These are phyloP conservation scores for Golubevia pallescens DNA, from an alignment of 1,284 basidiomycete species.

Conservation along the genomic window DNA sequence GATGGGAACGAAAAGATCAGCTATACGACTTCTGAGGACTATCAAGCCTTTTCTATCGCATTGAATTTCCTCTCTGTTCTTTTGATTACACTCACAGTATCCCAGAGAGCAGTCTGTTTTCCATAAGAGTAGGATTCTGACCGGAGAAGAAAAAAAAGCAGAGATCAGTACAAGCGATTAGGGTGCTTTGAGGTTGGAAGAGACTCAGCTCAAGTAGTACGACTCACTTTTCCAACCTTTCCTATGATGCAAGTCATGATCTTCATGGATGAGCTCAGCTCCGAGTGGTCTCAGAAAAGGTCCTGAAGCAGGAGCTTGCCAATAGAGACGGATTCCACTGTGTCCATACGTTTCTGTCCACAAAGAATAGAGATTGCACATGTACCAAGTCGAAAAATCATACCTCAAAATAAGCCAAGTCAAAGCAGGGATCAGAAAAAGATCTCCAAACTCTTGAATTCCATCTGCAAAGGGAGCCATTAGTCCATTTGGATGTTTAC, in stretches of 20 bases:
- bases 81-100: not conserved
- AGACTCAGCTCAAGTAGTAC: no score
- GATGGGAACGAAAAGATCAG: no score
- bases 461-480: conserved; percentile 45
- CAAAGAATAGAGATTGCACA: no score
- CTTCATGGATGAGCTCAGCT: conserved; percentile 39
- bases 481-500: conserved; percentile 45
- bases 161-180: no score
- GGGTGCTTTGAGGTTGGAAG: no score
- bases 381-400: no score
- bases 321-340: conserved; percentile 40
- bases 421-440: conserved; percentile 38
- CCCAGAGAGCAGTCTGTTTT: conserved; percentile 9
- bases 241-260: conserved; percentile 54
- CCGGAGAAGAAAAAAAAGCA: no score
- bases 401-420: conserved; percentile 25
- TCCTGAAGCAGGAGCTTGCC: conserved; percentile 20
- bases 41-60: no score
- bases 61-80: no score
- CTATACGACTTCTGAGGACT: no score
- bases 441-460: conserved; percentile 47
- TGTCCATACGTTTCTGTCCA: conserved; percentile 39
- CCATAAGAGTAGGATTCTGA: conserved; percentile 2
- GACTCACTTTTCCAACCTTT: conserved; percentile 30
- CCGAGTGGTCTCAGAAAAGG: conserved; percentile 23